These are phyloP conservation scores for Solanum medicagineum DNA, from an alignment of 257 asterid species.

Conservation along the genomic window DNA sequence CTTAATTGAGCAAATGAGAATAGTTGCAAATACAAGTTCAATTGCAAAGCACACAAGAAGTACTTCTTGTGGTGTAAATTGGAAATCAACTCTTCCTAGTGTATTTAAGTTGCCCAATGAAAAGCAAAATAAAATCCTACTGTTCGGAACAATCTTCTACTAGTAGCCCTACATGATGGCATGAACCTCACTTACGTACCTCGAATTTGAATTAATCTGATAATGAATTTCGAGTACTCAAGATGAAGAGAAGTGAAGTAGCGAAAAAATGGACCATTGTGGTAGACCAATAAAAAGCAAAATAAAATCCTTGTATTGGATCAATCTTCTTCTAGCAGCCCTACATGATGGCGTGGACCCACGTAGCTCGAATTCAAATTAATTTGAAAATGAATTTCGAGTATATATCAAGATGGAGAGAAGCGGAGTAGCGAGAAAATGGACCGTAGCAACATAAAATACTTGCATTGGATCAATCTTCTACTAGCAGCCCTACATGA, in stretches of 20 bases:
- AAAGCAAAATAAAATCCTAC: neutral
- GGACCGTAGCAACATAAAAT: neutral
- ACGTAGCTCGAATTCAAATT: neutral
- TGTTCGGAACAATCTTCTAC: neutral
- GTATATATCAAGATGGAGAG: neutral
- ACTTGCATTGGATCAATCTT: neutral
- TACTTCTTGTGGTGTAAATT: constrained; percentile 17
- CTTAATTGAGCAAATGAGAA: constrained; percentile 61
- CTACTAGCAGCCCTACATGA: neutral
- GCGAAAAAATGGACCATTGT: too few relatives aligned
- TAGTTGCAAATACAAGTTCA: constrained; percentile 33
- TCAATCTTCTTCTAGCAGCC: too few relatives aligned
- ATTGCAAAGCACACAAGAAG: constrained; percentile 1
- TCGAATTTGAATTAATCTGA: neutral
- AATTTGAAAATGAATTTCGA: neutral
- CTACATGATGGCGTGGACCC: neutral
- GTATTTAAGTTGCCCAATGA: neutral
- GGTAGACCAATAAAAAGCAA: too few relatives aligned
- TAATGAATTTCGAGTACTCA: too few relatives aligned
- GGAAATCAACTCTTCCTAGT: constrained; percentile 15
- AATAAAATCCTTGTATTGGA: too few relatives aligned
- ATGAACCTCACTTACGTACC: neutral
- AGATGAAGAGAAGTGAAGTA: too few relatives aligned
- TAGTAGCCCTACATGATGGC: neutral
- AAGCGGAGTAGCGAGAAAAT: neutral